phyloP scores from a whole-genome alignment of 768 basidiomycete species.

The Brasilioporus rufonigricans region DNA sequence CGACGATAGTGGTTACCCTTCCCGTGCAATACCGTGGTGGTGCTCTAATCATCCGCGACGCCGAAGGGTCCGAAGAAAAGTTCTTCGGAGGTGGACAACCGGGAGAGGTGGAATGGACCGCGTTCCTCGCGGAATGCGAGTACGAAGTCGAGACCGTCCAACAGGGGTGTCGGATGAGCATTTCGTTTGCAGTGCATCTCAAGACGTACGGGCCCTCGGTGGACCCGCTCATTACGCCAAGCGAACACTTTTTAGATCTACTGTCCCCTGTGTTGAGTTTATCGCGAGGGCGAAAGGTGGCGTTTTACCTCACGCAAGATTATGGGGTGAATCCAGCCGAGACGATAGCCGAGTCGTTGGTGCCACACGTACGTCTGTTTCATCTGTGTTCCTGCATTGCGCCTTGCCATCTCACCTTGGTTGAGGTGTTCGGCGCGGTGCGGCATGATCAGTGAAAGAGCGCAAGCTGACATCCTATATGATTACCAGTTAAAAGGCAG shows the following conservation, averaged over 20 bases:
- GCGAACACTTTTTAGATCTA: slow-evolving; percentile 69
- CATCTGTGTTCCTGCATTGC: slow-evolving; percentile 9
- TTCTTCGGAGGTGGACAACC: slow-evolving; percentile 61
- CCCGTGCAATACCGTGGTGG: slow-evolving; percentile 77
- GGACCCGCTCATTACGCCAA: slow-evolving; percentile 69
- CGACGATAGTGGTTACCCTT: slow-evolving; percentile 70
- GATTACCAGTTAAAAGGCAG: slow-evolving; percentile 67
- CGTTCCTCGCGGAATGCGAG: slow-evolving; percentile 71
- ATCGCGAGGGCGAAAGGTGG: slow-evolving; percentile 68
- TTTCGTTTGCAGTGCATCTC: slow-evolving; percentile 71
- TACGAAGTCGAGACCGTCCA: slow-evolving; percentile 71
- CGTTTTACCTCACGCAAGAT: slow-evolving; percentile 66
- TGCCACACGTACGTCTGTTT: slow-evolving; percentile 57
- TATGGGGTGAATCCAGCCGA: slow-evolving; percentile 72
- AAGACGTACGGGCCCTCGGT: slow-evolving; percentile 63
- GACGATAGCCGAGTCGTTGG: slow-evolving; percentile 63
- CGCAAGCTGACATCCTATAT: slow-evolving; percentile 10
- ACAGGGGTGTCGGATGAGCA: slow-evolving; percentile 64
- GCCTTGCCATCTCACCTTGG: slow-evolving; percentile 2
- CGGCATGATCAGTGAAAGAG: slow-evolving; percentile 10
- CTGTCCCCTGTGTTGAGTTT: slow-evolving; percentile 70
- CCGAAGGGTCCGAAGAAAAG: slow-evolving; percentile 55
- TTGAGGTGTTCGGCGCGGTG: not conserved
- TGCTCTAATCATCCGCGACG: slow-evolving; percentile 53
- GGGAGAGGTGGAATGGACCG: slow-evolving; percentile 76